Evolutionary conservation across 306 rosid genomes (phyloP), one percentile per base, ranked within the genome.

Genomic region (Dalbergia cochinchinensis): DNA sequence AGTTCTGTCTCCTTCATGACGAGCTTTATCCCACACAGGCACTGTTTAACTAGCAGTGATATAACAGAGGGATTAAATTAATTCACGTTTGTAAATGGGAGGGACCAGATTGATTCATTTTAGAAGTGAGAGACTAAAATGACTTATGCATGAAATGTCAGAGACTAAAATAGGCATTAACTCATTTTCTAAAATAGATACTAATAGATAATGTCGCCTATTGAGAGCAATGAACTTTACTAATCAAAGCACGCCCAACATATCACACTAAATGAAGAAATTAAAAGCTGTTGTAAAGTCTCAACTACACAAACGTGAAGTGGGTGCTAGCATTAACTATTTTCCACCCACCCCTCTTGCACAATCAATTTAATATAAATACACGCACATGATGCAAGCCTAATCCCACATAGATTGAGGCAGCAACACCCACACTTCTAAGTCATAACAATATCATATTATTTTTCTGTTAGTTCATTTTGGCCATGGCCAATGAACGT

Each of bases 271-370:
- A 94, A 89, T 90, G 91, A 83, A 79, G 81, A 91, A 88, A 84
- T 91, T 22, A 95, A 50, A 83, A 60, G 69, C 89, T 2, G 77
- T 87, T 87, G 80, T 85, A 88, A 76, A 65, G 78, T 70, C 92
- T 83, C 99, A 95, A 93, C 99, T 45, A 87, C 88, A 84, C 73
- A 15, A 74, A 57, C 83, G 50, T 73, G 73, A 57, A 66, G 90
- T 83, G 73, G 97, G 96, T 89, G 83, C 34, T 60, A 13, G 87
- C 97, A 93, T 83, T 95, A 81, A 95, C 85, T 91, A 19, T 35
- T 33, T 45, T 65, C 80, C 90, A 89, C 83, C 97, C 82, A 87
- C 89, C 91, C 91, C 6, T 37, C 33, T 12, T 0, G 18, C 39
- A 61, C 34, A 7, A 71, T 72, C 70, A 53, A 14, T 37, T 15